Evolutionary conservation across 257 asterid species (phyloP).

Genomic region (Nicotiana otophora): DNA sequence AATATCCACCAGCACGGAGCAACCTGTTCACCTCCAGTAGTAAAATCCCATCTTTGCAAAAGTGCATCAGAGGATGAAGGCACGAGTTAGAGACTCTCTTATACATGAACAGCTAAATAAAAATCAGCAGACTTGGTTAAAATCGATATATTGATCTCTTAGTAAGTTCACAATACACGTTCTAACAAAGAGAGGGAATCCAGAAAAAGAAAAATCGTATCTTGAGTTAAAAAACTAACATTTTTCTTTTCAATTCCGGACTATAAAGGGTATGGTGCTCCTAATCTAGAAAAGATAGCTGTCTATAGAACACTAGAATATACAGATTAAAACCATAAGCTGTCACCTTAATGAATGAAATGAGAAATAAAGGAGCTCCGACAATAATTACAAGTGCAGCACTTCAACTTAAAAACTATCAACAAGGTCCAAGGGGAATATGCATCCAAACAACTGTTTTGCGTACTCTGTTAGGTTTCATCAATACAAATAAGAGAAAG

Average conservation of each 20-base stretch:
- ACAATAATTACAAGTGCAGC: not conserved
- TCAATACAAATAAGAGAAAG: not conserved
- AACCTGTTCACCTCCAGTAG: conserved; percentile 92
- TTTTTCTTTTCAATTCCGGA: not conserved
- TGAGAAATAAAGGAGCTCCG: not conserved
- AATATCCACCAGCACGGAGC: conserved; percentile 96
- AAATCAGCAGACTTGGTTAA: not conserved
- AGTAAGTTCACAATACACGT: not conserved
- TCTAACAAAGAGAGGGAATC: not conserved
- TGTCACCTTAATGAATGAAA: not conserved
- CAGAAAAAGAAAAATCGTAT: not conserved
- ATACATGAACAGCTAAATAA: not conserved
- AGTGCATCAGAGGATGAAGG: conserved; percentile 1
- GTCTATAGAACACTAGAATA: not conserved
- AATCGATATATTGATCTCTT: not conserved
- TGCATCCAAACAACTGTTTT: not conserved
- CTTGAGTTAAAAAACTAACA: not conserved
- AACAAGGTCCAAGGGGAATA: not conserved
- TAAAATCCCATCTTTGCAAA: conserved; percentile 69
- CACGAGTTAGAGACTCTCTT: not conserved
- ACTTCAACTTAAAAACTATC: not conserved
- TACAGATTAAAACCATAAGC: not conserved
- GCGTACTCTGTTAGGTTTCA: not conserved
- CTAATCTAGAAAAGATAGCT: not conserved
- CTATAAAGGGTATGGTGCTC: not conserved